These are phyloP conservation scores for Linnemannia elongata DNA, from an alignment of 192 early-diverging fungal genomes.

Conservation along the genomic window DNA sequence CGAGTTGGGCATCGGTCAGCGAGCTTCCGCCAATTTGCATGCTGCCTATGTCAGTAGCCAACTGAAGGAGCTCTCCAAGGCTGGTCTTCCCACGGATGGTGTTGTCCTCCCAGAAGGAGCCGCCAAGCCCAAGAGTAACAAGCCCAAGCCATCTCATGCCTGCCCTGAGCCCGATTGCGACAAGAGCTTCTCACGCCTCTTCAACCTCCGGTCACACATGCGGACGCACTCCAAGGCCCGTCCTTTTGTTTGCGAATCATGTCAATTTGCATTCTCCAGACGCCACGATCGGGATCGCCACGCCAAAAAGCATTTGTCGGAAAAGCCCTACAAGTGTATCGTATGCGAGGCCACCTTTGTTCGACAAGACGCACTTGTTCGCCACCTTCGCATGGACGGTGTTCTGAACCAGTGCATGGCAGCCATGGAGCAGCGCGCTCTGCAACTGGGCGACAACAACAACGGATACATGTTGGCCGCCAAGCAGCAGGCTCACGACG, in stretches of 20 bases:
- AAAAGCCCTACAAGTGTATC: constrained; percentile 71
- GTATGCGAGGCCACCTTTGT: constrained; percentile 63
- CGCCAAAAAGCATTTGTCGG: constrained; percentile 73
- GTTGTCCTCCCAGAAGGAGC: not conserved
- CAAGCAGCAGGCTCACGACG: constrained; percentile 48
- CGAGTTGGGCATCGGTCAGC: constrained; percentile 52
- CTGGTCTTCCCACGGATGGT: constrained; percentile 31
- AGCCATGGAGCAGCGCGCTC: constrained; percentile 51
- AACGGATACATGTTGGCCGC: constrained; percentile 47
- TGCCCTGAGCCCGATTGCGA: constrained; percentile 80
- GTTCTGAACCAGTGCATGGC: constrained; percentile 55
- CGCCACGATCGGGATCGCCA: constrained; percentile 88
- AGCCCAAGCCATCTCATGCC: constrained; percentile 53
- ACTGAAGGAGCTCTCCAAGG: constrained; percentile 35
- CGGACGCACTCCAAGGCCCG: constrained; percentile 81
- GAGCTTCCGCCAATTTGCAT: constrained; percentile 52
- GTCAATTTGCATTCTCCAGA: constrained; percentile 77
- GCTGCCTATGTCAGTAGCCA: constrained; percentile 53
- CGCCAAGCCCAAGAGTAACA: constrained; percentile 29
- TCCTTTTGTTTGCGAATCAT: constrained; percentile 75
- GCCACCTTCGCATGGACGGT: constrained; percentile 55
- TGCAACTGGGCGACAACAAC: constrained; percentile 32
- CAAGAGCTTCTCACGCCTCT: constrained; percentile 86
- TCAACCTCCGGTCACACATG: constrained; percentile 88
- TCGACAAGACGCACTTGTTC: constrained; percentile 48